These are phyloP conservation scores for Elsinoe arachidis DNA, from an alignment of 2,329 filamentous ascomycete genomes.

Conservation along the genomic window DNA sequence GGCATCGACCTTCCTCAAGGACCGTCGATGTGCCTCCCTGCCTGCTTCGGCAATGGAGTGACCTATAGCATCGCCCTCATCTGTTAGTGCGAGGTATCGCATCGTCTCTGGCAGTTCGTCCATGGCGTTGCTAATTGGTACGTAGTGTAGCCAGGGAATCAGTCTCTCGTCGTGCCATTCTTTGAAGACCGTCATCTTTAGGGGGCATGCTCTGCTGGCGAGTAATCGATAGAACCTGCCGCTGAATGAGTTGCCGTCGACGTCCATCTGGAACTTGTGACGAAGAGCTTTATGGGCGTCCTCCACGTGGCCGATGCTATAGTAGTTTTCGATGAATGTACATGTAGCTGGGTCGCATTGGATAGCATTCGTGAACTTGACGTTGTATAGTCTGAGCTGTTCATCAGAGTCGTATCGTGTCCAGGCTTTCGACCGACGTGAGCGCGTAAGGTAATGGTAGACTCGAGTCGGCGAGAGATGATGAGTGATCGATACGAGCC, in stretches of 20 bases:
- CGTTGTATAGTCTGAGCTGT: conserved; percentile 36
- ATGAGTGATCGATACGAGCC: conserved; percentile 38
- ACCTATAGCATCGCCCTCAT: conserved; percentile 16
- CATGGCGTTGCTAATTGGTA: conserved; percentile 44
- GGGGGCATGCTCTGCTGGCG: conserved; percentile 37
- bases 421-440: conserved; percentile 12
- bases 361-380: conserved; percentile 39
- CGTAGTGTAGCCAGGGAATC: conserved; percentile 49
- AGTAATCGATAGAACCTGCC: conserved; percentile 47
- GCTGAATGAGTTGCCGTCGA: conserved; percentile 50
- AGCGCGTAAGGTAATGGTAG: conserved; percentile 17
- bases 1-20: conserved; percentile 33
- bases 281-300: background rate
- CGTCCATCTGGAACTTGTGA: conserved; percentile 41
- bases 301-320: conserved; percentile 7
- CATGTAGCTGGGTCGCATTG: conserved; percentile 37
- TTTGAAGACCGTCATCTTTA: conserved; percentile 46
- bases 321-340: conserved; percentile 18
- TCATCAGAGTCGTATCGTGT: conserved; percentile 13
- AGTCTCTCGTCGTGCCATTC: conserved; percentile 54
- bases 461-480: conserved; percentile 16
- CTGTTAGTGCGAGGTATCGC: conserved; percentile 32
- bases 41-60: conserved; percentile 16
- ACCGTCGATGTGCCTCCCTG: conserved; percentile 14
- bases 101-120: conserved; percentile 47